Evolutionary conservation across 768 basidiomycete genomes (phyloP), one percentile per base, ranked within the genome.

Genomic region (Russula vinacea): DNA sequence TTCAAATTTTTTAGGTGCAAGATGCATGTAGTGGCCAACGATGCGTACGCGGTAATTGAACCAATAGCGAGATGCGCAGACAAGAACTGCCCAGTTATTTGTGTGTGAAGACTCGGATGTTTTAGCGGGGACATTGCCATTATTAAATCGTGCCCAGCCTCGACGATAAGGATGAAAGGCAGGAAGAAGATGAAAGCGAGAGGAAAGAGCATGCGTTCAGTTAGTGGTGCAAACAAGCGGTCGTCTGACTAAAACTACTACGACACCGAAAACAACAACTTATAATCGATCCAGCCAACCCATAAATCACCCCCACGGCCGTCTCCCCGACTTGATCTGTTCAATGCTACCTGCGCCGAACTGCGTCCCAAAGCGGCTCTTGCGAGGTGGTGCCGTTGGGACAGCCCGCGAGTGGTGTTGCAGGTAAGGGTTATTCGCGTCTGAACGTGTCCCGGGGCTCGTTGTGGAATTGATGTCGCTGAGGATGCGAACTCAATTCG

Each of bases 61-160:
- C 95, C 95, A 98, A 73, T 95, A 96, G 62, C 95, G 74, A 6
- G 94, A 97, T 1, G 97, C 83, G 70, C 91, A 95, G 5, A 98
- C 95, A 40, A 98, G 79, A 6, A 99, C 95, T 1, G 97, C 97
- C 97, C 97, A 99, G 74, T 98, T 98, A 73, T 98, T 99, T 7
- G 96, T 97, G 73, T 97, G 94, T 7, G 77, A 73, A 0, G 61
- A 63, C 60, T 67, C 66, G 13, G 66, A 67, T n/a, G 59, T 19
- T 11, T 33, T 51, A 19, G 56, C 45, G 8, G 56, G 44, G 5
- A 60, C 62, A 67, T 58, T 55, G 26, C 54, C 42, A 19, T 50
- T 58, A 19, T 64, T 42, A 64, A 58, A 47, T 60, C 39, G 13
- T 56, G 49, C 13, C 62, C 39, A 37, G 61, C 37, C n/a, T 53